Evolutionary conservation across 2,329 filamentous ascomycete species (phyloP), one percentile per base, ranked within the genome.

Genomic region (Sporothrix humicola): DNA sequence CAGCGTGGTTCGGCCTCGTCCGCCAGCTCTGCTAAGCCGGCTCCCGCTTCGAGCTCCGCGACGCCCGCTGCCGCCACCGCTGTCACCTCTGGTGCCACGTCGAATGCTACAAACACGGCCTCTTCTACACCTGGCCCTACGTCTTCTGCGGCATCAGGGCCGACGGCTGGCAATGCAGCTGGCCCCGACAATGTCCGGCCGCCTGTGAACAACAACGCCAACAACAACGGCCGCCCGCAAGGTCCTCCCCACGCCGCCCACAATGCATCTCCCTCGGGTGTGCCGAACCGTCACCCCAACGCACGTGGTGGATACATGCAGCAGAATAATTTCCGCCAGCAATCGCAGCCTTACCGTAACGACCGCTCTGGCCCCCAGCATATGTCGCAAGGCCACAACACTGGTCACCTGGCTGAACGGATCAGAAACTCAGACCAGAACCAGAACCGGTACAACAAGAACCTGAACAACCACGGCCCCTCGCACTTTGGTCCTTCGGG

Each of bases 401-500:
- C 83, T 3, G 86, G 85, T 26, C 83, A 82, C 58, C 80, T 89
- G 44, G 83, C 82, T 2, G 84, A 87, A 73, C 85, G 87, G 46
- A 82, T 89, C 65, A 84, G 87, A 31, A 85, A 83, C 73, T 80
- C 84, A 20, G 87, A 88, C 76, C 85, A 86, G 74, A 78, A 74
- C 59, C 79, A 86, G 74, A 78, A 74, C 61, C 79, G 77, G 42
- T 79, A 80, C 70, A 74, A 76, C 20, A 79, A 78, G 74, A 82
- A 84, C 71, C 79, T 82, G 65, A 81, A 82, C 10, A 72, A 73
- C 9, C 76, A 77, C 44, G 71, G 66, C 3, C 74, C 73, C 13
- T 76, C 81, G 17, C 79, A 82, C 59, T 84, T 84, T 73, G 84
- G 90, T 66, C 85, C 87, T 46, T 81, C 89, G 46, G 88, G 89